Conservation (phyloP, 768 basidiomycete genomes). For the Mycena alexandri region DNA sequence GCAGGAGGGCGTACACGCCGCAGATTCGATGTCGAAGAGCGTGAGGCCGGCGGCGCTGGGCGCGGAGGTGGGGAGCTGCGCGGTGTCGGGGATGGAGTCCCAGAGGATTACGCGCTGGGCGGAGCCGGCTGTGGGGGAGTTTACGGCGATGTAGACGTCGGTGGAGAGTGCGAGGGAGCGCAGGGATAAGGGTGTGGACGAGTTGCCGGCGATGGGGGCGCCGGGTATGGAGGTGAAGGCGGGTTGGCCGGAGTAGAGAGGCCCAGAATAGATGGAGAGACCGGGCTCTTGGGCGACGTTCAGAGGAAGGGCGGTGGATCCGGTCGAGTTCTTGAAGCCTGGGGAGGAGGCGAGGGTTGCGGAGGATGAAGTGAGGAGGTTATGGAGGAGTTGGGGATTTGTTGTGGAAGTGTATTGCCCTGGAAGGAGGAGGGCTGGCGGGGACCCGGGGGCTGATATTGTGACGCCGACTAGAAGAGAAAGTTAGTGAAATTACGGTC, state of each 20-base stretch:
- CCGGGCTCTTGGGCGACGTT: slow-evolving; percentile 69
- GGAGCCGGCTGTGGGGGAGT: slow-evolving; percentile 50
- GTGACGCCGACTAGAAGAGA: slow-evolving; percentile 66
- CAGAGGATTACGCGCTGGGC: slow-evolving; percentile 65
- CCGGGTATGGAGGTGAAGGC: slow-evolving; percentile 62
- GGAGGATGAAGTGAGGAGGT: slow-evolving; percentile 66
- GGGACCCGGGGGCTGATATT: slow-evolving; percentile 62
- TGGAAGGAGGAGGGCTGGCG: slow-evolving; percentile 66
- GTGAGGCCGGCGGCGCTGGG: slow-evolving; percentile 21
- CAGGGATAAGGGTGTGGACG: slow-evolving; percentile 57
- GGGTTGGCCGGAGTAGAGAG: slow-evolving; percentile 67
- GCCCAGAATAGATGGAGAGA: slow-evolving; percentile 62
- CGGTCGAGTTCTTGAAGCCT: slow-evolving; percentile 66
- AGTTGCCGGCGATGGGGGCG: slow-evolving; percentile 49
- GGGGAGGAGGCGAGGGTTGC: slow-evolving; percentile 62
- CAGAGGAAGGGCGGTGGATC: slow-evolving; percentile 62
- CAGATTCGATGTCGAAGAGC: slow-evolving; percentile 31
- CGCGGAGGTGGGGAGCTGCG: slow-evolving; percentile 60
- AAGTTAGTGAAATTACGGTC: neutral
- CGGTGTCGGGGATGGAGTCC: slow-evolving; percentile 72
- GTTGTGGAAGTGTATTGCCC: slow-evolving; percentile 73
- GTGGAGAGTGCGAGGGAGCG: slow-evolving; percentile 68
- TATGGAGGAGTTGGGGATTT: slow-evolving; percentile 69
- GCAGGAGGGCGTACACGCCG: slow-evolving; percentile 47
- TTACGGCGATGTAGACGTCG: slow-evolving; percentile 68